Base-by-base conservation (phyloP, 2,329 filamentous ascomycete genomes). In the Albophoma yamanashiensis region DNA sequence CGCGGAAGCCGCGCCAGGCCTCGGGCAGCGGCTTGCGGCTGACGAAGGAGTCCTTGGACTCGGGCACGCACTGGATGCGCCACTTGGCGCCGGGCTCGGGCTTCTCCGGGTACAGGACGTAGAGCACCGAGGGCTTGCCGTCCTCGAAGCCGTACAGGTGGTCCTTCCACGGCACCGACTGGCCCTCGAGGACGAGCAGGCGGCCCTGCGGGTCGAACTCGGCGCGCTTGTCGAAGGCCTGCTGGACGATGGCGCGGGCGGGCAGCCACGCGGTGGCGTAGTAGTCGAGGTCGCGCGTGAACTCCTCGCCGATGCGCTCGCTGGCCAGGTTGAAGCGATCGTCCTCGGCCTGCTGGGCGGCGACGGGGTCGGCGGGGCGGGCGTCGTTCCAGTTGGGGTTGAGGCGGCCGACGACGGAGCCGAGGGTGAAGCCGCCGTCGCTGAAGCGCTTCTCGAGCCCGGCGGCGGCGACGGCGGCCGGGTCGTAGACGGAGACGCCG, bases 81-180 rank as follows among this genome's bases (percentile, higher is more conserved):
- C 94, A 97, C 77, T 94, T 96, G 69, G 88, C 82, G 64, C 84
- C 88, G 55, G 86, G 83, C 53, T 82, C 80, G 36, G 86, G 83
- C 69, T 84, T 90, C 78, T 99, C 93, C 0, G 92, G 89, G 75
- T 97, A 97, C 34, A 97, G 79, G 17, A 96, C 92, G 70, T 97
- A 97, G 57, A 92, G 80, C 4, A 93, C 86, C 67, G 70, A 70
- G 9, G 72, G 22, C 85, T 62, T 83, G 47, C 84, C 77, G 25
- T 74, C 81, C 76, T 99, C 94, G 36, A 97, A 83, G 22, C 83
- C 86, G 77, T 96, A 97, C 22, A 99, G 82, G 74, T 99, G 94
- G 70, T 97, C 93, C 73, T 96, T 94, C 94, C 94, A 97, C 2
- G 93, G 93, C 62, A 93, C 89, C 61, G 89, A 86, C 71, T 89